Base-by-base conservation (phyloP, 768 basidiomycete species). In the Suillus hirtellus region DNA sequence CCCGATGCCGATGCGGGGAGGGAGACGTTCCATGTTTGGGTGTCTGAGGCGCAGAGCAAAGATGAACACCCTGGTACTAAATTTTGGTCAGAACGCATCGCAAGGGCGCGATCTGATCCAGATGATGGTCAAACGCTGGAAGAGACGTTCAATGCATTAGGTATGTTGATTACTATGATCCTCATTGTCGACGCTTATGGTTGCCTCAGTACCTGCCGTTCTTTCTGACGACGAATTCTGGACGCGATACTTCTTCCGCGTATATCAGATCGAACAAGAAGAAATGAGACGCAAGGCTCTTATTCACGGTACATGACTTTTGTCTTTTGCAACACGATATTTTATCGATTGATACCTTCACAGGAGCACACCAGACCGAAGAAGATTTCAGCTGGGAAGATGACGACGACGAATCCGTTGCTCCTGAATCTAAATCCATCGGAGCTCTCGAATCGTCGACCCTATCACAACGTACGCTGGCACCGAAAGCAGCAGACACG, bases 301-400 rank as follows among this genome's bases (percentile, higher is more conserved):
- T 40, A 77, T 96, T 40, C 83, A 87, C 80, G 86, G 94, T 89
- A 70, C 21, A 79, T 68, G 14, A 60, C 59, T 60, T 49, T 60
- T 37, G 24, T 24, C 27, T 46, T 40, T 1, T 49, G 42, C 40
- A 34, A 24, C 40, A 59, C 47, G 37, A 50, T 17, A 31, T 60
- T 53, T 38, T 31, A 58, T 67, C 42, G 71, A 56, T 14, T 12
- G 11, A n/a, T 12, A 52, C 49, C 50, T 58, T 64, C 58, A 63
- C 65, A 88, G 86, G 82, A n/a, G 80, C 87, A 4, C 74, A 79
- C 9, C 86, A 89, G 63, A 85, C 82, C 34, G 95, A 96, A 52
- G 95, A 96, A 40, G 89, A 93, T 63, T 95, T 96, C 75, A 90
- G 86, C 69, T 96, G 94, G 94, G 94, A 95, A 72, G 93, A 93